Percentiles rank a stretch among this genome's conserved stretches.
phyloP scores from a whole-genome alignment of 2,329 filamentous ascomycete species.

The Ilyonectria robusta region DNA sequence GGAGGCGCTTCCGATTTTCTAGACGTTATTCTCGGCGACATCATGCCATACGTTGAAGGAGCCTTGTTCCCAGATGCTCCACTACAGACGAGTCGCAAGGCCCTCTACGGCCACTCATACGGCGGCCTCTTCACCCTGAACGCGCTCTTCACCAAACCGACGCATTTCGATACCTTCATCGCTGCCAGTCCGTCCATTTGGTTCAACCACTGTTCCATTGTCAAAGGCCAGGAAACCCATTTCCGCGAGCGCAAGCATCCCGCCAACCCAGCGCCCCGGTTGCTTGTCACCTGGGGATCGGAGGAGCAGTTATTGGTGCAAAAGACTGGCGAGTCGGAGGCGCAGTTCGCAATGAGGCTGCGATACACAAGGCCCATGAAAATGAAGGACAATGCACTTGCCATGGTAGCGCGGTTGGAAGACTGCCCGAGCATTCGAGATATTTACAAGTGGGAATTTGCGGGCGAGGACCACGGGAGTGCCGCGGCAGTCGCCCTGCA shows the following conservation, averaged over 20 bases:
- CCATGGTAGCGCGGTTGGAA: conserved; percentile 38
- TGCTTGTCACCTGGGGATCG: conserved; percentile 52
- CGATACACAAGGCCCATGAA: conserved; percentile 36
- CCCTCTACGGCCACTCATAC: conserved; percentile 64
- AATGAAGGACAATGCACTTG: conserved; percentile 39
- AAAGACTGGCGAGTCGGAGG: conserved; percentile 47
- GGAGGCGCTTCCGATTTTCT: conserved; percentile 63
- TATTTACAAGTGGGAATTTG: conserved; percentile 46
- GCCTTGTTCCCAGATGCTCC: conserved; percentile 41
- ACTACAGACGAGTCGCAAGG: conserved; percentile 55
- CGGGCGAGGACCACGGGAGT: conserved; percentile 46
- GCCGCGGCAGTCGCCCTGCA: conserved; percentile 41
- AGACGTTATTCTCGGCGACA: conserved; percentile 55
- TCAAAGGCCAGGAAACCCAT: conserved; percentile 47
- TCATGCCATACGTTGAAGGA: conserved; percentile 51
- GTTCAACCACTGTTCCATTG: conserved; percentile 61
- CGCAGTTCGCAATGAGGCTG: conserved; percentile 47
- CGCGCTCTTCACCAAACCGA: conserved; percentile 56
- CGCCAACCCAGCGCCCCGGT: conserved; percentile 40
- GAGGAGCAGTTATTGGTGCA: conserved; percentile 50
- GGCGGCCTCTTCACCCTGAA: conserved; percentile 64
- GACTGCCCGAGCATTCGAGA: conserved; percentile 33
- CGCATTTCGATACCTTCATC: conserved; percentile 60
- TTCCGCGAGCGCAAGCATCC: conserved; percentile 39
- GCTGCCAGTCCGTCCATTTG: conserved; percentile 63